phyloP scores from a whole-genome alignment of 1,139 yeast species.

The Protomyces gravidus region DNA sequence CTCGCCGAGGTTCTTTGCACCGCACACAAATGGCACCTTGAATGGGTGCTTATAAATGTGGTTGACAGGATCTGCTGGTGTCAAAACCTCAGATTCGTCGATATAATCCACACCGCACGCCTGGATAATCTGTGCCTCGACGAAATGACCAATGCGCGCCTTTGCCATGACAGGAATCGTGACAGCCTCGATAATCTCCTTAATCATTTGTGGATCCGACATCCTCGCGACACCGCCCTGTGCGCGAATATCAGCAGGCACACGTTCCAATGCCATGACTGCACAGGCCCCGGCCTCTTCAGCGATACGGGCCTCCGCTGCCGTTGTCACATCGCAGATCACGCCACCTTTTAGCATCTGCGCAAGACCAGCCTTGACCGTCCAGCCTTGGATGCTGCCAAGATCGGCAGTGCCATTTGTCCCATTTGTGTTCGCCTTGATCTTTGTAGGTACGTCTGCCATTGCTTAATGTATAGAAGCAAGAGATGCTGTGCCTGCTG shows the following conservation, averaged over 20 bases:
- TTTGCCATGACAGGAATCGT: constrained; percentile 71
- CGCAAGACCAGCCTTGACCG: constrained; percentile 75
- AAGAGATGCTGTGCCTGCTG: too few relatives aligned
- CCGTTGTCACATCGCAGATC: constrained; percentile 49
- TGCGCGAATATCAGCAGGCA: constrained; percentile 82
- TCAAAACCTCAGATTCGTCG: constrained; percentile 59
- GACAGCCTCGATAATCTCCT: constrained; percentile 63
- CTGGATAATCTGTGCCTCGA: constrained; percentile 73
- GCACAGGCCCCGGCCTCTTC: constrained; percentile 87
- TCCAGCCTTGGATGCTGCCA: constrained; percentile 41
- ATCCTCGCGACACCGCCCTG: constrained; percentile 82
- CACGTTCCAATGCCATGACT: constrained; percentile 82
- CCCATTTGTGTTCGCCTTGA: too few relatives aligned
- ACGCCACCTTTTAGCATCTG: constrained; percentile 83
- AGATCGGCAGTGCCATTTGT: constrained; percentile 16
- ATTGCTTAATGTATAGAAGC: not conserved
- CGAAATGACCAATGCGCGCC: constrained; percentile 78
- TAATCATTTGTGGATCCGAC: constrained; percentile 81
- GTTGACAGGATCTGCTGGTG: constrained; percentile 49
- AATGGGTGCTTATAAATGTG: constrained; percentile 62
- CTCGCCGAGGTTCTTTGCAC: constrained; percentile 79
- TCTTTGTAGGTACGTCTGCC: constrained; percentile 12
- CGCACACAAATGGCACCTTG: constrained; percentile 80
- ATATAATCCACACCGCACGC: constrained; percentile 73
- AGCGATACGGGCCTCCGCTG: constrained; percentile 63